Base-by-base conservation (phyloP, 225 moss, liverwort and hornwort genomes). In the Marchantia polymorpha region DNA sequence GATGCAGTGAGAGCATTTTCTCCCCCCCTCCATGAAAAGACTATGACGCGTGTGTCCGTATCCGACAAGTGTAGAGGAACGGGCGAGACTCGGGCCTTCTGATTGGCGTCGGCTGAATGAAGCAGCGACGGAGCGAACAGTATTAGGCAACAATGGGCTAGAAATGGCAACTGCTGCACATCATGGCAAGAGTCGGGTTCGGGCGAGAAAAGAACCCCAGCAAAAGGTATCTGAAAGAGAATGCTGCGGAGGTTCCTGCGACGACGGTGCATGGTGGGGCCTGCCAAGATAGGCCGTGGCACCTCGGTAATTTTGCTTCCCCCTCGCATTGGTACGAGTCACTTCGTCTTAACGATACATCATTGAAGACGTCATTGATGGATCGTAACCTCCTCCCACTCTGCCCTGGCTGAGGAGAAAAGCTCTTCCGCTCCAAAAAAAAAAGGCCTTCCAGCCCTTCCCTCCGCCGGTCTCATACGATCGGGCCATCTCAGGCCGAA, bases 21-120 rank as follows among this genome's bases (percentile, higher is more conserved):
- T 20, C 7, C 22, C 60, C 0, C 7, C 22, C 60, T 0, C 27
- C 39, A 3, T 27, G 25, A 68, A 68, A 29, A 68, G 67, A 39
- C 8, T 29, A 27, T 60, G 17, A 68, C 26, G 67, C 67, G 39
- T 71, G 70, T 71, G 12, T 15, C 47, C 65, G 11, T 39, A n/a
- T 49, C 70, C 70, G 70, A 71, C 70, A 71, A 71, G 70, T 71
- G 65, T 56, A 66, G 26, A 26, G 65, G 65, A 30, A 66, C 29
- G 14, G 25, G 65, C 65, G 65, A 26, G 14, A 66, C 25, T 60
- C 65, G 9, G 25, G 65, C 65, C 39, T 66, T 66, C 65, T 66
- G 26, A 66, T 66, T 66, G 26, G 65, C 65, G 29, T 12, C 22
- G 29, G 65, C 65, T 26, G 65, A 26, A 66, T 26, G 65, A 26